A percentile compares a stretch with the other conserved stretches of the same genome.
Conservation (phyloP, 768 basidiomycete genomes). For the Rhodosporidiobolus sp. region DNA sequence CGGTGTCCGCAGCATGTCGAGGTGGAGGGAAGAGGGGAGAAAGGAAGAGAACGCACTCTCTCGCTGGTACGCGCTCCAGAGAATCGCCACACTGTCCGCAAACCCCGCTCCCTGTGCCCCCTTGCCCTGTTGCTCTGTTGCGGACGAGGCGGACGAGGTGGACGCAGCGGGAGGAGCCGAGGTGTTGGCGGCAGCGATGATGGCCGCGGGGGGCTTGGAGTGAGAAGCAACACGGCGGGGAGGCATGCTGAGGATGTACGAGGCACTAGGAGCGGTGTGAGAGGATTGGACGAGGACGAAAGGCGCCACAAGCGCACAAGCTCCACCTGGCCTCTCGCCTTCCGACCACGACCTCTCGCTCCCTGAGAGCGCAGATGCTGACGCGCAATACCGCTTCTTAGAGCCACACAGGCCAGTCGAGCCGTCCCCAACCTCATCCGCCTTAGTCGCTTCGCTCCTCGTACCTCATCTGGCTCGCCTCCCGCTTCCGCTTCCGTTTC, state of each 20-base stretch:
- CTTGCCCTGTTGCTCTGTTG: not conserved
- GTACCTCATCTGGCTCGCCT: too few relatives aligned
- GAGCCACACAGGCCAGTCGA: too few relatives aligned
- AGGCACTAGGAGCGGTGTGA: not conserved
- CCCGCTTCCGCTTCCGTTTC: not conserved
- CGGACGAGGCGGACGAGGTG: not conserved
- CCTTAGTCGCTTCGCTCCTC: not conserved
- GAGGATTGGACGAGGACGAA: too few relatives aligned
- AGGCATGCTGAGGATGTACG: slow-evolving; percentile 5
- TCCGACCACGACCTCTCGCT: too few relatives aligned
- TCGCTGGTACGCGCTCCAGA: slow-evolving; percentile 19
- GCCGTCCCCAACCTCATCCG: not conserved
- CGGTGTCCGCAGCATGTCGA: not conserved
- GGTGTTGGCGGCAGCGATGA: not conserved
- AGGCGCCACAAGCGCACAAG: too few relatives aligned
- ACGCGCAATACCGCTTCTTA: too few relatives aligned
- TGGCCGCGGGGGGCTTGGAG: not conserved
- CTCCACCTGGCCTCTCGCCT: too few relatives aligned
- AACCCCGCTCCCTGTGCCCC: not conserved
- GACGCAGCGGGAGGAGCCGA: not conserved
- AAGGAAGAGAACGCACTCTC: slow-evolving; percentile 14
- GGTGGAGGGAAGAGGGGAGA: not conserved
- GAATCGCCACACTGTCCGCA: not conserved
- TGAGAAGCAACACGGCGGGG: slow-evolving; percentile 16
- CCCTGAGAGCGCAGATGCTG: too few relatives aligned